Conservation (phyloP, 352 stramenopile species). For the Globisporangium takayamanum region DNA sequence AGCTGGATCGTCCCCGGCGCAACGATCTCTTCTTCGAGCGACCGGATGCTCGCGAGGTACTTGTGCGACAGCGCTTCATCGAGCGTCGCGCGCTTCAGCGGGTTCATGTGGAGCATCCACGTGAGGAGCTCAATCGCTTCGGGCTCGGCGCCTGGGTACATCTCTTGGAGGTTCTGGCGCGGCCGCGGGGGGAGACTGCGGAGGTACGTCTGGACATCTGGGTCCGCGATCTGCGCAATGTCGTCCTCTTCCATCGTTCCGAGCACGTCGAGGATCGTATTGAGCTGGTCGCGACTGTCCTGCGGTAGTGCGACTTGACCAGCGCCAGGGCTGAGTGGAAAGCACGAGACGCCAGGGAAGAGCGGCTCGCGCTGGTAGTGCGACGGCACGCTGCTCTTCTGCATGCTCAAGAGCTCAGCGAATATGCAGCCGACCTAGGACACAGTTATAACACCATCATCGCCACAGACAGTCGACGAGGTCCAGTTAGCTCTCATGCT, state of each 20-base stretch:
- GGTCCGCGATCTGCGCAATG: constrained; percentile 80
- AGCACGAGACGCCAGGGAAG: constrained; percentile 93
- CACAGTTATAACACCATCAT: background rate
- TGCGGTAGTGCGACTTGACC: constrained; percentile 72
- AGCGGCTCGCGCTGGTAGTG: constrained; percentile 93
- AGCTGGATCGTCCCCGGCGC: constrained; percentile 73
- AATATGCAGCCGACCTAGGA: constrained; percentile 92
- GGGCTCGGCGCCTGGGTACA: constrained; percentile 79
- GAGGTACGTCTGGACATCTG: constrained; percentile 79
- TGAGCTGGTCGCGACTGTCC: constrained; percentile 81
- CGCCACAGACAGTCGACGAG: background rate
- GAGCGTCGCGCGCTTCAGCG: constrained; percentile 66
- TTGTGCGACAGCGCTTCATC: constrained; percentile 80
- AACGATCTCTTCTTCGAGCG: constrained; percentile 82
- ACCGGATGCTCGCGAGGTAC: constrained; percentile 81
- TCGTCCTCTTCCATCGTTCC: constrained; percentile 84
- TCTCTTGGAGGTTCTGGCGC: constrained; percentile 69
- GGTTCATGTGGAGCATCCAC: constrained; percentile 87
- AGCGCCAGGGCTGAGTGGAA: constrained; percentile 70
- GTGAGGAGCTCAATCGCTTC: constrained; percentile 76
- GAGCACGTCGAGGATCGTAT: constrained; percentile 84
- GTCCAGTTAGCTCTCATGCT: background rate
- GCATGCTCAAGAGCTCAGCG: constrained; percentile 93
- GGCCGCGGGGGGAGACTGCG: constrained; percentile 61
- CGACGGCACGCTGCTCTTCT: constrained; percentile 92